Conservation (phyloP, 371 early-diverging fungal species). For the Blakeslea trispora region DNA sequence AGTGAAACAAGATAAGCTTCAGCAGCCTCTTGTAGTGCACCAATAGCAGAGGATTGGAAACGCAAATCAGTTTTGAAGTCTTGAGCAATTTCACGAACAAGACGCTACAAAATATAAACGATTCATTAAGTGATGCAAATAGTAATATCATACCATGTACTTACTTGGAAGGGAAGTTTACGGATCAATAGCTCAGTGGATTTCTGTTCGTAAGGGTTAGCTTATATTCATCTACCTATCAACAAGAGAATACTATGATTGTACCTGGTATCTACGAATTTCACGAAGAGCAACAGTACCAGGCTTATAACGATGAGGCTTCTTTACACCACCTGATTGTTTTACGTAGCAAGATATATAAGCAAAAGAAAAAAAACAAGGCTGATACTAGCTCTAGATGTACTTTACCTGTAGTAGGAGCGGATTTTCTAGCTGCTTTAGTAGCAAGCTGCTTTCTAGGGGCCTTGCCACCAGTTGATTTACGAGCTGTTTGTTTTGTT, state of each 20-base stretch:
- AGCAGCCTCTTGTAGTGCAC: slow-evolving; percentile 96
- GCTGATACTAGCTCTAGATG: background rate
- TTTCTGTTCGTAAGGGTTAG: slow-evolving; percentile 60
- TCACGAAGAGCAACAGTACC: slow-evolving; percentile 92
- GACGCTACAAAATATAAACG: slow-evolving; percentile 45
- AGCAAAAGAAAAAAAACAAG: background rate
- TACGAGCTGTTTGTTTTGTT: slow-evolving; percentile 98
- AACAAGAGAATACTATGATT: background rate
- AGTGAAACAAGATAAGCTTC: slow-evolving; percentile 95
- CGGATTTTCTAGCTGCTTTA: slow-evolving; percentile 72
- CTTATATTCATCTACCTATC: too few relatives aligned
- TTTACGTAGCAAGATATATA: background rate
- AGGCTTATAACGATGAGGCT: slow-evolving; percentile 83
- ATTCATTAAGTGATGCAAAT: background rate
- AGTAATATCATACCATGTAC: background rate
- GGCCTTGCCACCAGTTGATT: slow-evolving; percentile 97
- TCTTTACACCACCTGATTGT: slow-evolving; percentile 56
- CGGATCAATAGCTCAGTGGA: slow-evolving; percentile 95
- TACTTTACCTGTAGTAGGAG: slow-evolving; percentile 32
- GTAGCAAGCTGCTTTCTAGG: slow-evolving; percentile 96
- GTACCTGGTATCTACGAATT: slow-evolving; percentile 91
- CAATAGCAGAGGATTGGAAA: slow-evolving; percentile 96
- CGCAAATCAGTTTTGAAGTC: slow-evolving; percentile 96
- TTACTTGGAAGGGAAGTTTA: slow-evolving; percentile 95
- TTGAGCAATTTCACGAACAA: slow-evolving; percentile 93